Evolutionary conservation across 2,329 filamentous ascomycete species (phyloP), one percentile per base, ranked within the genome.

Genomic region (Fusarium sp.): DNA sequence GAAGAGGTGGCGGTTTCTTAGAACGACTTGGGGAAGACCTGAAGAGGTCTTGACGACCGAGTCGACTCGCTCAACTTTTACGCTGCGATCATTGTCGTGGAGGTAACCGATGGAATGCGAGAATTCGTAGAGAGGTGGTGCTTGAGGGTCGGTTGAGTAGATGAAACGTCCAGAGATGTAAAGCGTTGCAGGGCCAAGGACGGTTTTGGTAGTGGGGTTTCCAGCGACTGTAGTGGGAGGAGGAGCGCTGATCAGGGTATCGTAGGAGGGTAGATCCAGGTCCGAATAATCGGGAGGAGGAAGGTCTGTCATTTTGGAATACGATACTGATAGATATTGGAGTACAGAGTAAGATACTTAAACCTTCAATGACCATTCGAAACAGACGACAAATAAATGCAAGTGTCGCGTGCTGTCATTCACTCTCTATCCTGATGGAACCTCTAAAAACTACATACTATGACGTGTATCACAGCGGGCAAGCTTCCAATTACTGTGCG

Each of bases 71-170:
- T 77, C 71, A 37, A 81, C 59, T 45, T 70, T 69, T 8, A 81
- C 75, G 42, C 56, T 76, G 18, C 74, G 74, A 54, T 80, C 76
- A 16, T 73, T 71, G 40, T 80, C 77, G 32, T 72, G 72, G 12
- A 81, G 71, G 44, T 77, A 78, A 32, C 69, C 76, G 14, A 80
- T 71, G 8, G 75, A 74, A 57, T 80, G 78, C 2, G 80, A 80
- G 58, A 80, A 76, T 42, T 81, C 79, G 65, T 80, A 81, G 14
- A 79, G 69, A 1, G 79, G 77, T 32, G 76, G 74, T 18, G 75
- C 71, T 22, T 73, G 57, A 5, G 74, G 64, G 20, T 77, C 72
- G 44, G 69, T 67, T 2, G 77, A 76, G 74, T 79, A 76, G 64
- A 81, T 72, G 73, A 80, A 78, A 56, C 78, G 77, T 40, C 76